Evolutionary conservation across 345 rosid genomes (phyloP), one percentile per base, ranked within the genome.

Genomic region (Salix viminalis): DNA sequence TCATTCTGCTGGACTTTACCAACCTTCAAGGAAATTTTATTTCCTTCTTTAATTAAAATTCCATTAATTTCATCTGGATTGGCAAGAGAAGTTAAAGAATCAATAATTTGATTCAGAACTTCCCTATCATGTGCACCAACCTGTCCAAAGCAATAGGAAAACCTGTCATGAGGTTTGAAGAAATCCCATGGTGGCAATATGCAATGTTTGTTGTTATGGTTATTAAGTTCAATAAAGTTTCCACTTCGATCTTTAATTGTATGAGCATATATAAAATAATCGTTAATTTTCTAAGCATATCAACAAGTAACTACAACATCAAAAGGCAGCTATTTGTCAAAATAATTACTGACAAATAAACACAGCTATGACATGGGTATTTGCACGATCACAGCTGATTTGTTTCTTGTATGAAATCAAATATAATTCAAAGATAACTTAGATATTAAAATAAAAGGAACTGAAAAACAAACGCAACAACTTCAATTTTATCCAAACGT

Each of bases 71-170:
- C 89, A 58, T 80, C 82, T 56, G 84, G 79, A 77, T 93, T 93
- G 70, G 99, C 94, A 44, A 93, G 83, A 77, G 85, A 92, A 73
- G 90, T 93, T 75, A 95, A 86, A 67, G 97, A 89, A 85, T 95
- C 97, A 62, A 95, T 86, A 54, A 95, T 91, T 82, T 89, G 93
- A 87, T 95, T 92, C 81, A 95, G 84, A 73, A 91, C 89, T 75
- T 56, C 89, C 82, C 68, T 86, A 81, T 89, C 89, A 83, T 95
- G 91, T 30, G 99, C 97, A 77, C 95, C 93, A 77, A 95, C 97
- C 99, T 95, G 87, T 58, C 50, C 75, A 85, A 84, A 56, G 73
- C 62, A 70, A 85, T 54, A 69, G 77, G 68, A 79, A 74, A 61
- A 76, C 15, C 64, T 56, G 69, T 34, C 18, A 58, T 68, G 30